phyloP scores from a whole-genome alignment of 2,329 filamentous ascomycete species.

The Aspergillus pseudonomiae region DNA sequence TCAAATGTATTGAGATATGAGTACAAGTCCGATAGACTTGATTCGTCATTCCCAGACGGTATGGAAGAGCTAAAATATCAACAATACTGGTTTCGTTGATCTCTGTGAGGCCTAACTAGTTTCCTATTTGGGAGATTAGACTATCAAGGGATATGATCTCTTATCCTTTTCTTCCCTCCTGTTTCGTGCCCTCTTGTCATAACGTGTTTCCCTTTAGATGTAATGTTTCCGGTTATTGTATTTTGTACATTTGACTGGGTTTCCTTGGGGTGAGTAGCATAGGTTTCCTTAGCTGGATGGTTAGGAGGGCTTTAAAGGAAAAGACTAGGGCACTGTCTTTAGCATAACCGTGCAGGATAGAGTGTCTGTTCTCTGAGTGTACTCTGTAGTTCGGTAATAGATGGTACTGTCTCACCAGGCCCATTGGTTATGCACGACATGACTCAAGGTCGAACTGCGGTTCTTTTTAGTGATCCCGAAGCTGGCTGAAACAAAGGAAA shows the following conservation, averaged over 20 bases:
- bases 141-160: not conserved
- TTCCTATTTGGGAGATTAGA: not conserved
- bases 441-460: not conserved
- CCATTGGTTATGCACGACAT: not conserved
- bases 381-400: not conserved
- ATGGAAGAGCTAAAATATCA: not conserved
- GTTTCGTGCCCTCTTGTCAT: not conserved
- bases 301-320: not conserved
- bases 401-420: not conserved
- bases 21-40: not conserved
- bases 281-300: not conserved
- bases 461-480: not conserved
- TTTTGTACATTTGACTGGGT: not conserved
- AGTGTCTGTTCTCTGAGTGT: not conserved
- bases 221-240: not conserved
- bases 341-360: not conserved
- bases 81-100: not conserved
- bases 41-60: not conserved
- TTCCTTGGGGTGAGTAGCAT: not conserved
- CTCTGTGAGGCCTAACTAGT: not conserved
- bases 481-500: not conserved
- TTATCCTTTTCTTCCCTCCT: not conserved
- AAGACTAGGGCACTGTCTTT: not conserved
- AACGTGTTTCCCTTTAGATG: not conserved
- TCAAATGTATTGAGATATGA: not conserved